Conservation (phyloP, 2,329 filamentous ascomycete species). For the Clonostachys sp. region DNA sequence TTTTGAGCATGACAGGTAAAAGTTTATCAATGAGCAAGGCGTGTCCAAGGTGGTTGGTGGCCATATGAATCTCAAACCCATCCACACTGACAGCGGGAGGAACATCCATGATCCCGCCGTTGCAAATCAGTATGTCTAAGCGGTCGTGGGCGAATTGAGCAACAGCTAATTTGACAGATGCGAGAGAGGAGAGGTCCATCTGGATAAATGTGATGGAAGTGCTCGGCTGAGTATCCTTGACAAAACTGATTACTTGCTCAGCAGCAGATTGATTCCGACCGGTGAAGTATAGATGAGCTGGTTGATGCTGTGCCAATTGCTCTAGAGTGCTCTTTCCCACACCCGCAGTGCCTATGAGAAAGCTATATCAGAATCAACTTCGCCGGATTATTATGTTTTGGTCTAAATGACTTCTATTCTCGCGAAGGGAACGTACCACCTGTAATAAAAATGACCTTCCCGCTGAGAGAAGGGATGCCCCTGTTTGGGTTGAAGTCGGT, state of each 20-base stretch:
- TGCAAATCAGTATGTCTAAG: conserved; percentile 39
- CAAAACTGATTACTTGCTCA: not conserved
- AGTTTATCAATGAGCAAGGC: conserved; percentile 35
- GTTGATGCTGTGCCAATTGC: conserved; percentile 24
- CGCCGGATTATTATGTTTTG: too few species aligned
- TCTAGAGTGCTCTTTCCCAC: not conserved
- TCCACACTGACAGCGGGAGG: conserved; percentile 29
- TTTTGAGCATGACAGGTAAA: conserved; percentile 17
- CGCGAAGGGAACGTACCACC: too few species aligned
- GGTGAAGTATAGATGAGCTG: conserved; percentile 43
- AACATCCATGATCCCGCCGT: conserved; percentile 37
- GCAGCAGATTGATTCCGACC: conserved; percentile 36
- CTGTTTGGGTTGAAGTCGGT: too few species aligned
- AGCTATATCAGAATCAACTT: too few species aligned
- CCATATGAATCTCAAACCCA: conserved; percentile 44
- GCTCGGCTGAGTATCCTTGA: not conserved
- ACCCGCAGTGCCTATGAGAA: conserved; percentile 1
- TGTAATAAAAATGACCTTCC: too few species aligned
- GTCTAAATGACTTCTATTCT: too few species aligned
- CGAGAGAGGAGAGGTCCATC: conserved; percentile 38
- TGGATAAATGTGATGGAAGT: not conserved
- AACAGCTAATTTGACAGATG: conserved; percentile 24
- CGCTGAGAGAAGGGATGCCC: too few species aligned
- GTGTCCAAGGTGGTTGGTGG: conserved; percentile 44
- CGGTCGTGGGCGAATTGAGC: conserved; percentile 13